Conservation (phyloP, 306 rosid genomes). For the Morella rubra region DNA sequence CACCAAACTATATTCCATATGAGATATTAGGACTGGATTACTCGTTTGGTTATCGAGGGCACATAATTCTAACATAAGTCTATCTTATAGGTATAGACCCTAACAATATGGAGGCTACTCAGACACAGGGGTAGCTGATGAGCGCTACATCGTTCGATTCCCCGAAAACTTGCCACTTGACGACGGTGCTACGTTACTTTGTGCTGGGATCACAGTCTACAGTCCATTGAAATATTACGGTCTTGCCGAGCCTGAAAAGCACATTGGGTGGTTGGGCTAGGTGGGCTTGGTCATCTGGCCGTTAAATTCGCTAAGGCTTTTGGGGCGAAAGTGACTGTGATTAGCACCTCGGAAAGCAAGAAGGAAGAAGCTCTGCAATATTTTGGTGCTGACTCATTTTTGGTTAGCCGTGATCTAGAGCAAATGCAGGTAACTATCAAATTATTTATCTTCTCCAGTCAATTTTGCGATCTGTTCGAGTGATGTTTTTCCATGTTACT, state of each 20-base stretch:
- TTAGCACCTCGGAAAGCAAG: constrained; percentile 41
- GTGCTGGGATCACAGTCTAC: constrained; percentile 52
- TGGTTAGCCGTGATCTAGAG: constrained; percentile 40
- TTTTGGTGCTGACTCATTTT: constrained; percentile 46
- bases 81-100: too few relatives aligned
- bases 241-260: constrained; percentile 27
- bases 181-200: constrained; percentile 40
- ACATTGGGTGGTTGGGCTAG: constrained; percentile 44
- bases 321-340: constrained; percentile 38
- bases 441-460: background rate
- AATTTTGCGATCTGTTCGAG: background rate
- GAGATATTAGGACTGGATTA: too few relatives aligned
- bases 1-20: too few relatives aligned
- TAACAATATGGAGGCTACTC: constrained; percentile 49
- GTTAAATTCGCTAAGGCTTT: constrained; percentile 59
- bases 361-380: constrained; percentile 47
- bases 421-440: constrained; percentile 30
- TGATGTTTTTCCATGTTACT: too few relatives aligned
- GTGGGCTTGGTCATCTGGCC: constrained; percentile 53
- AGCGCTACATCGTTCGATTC: constrained; percentile 16
- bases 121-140: constrained; percentile 32
- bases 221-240: constrained; percentile 45
- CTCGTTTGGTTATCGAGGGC: too few relatives aligned
- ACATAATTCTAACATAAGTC: too few relatives aligned
- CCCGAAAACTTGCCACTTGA: constrained; percentile 36